Conservation (phyloP, 2,329 filamentous ascomycete species). For the Verticillium longisporum region DNA sequence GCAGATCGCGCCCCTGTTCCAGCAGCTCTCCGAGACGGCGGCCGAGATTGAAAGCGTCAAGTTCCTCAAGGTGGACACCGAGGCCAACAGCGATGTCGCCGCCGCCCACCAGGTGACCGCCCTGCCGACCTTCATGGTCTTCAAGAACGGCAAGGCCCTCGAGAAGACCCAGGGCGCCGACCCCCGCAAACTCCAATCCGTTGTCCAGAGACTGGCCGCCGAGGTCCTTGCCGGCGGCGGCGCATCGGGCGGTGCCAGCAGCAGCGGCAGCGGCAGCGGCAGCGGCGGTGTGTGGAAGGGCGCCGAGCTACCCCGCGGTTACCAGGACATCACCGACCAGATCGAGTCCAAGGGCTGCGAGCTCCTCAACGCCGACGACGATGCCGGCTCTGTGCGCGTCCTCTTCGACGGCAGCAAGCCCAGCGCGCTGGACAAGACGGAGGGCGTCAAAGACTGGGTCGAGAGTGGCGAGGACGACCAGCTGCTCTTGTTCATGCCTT, state of each 20-base stretch:
- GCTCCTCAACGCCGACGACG: slow-evolving; percentile 77
- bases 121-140: slow-evolving; percentile 90
- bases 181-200: slow-evolving; percentile 59
- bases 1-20: slow-evolving; percentile 75
- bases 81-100: slow-evolving; percentile 68
- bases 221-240: slow-evolving; percentile 47
- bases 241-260: slow-evolving; percentile 24
- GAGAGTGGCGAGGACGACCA: slow-evolving; percentile 98
- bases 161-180: slow-evolving; percentile 71
- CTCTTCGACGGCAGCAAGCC: slow-evolving; percentile 69
- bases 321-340: slow-evolving; percentile 75
- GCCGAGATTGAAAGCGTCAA: slow-evolving; percentile 67
- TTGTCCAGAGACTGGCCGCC: slow-evolving; percentile 63
- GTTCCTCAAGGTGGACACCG: slow-evolving; percentile 83
- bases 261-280: slow-evolving; percentile 29
- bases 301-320: slow-evolving; percentile 69
- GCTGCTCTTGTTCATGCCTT: slow-evolving; percentile 85
- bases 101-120: slow-evolving; percentile 65
- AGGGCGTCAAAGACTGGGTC: slow-evolving; percentile 67
- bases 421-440: slow-evolving; percentile 52
- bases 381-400: slow-evolving; percentile 63
- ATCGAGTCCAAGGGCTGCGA: slow-evolving; percentile 77
- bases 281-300: slow-evolving; percentile 60
- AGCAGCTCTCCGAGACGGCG: slow-evolving; percentile 64
- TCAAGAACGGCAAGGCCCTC: slow-evolving; percentile 61